These are phyloP conservation scores for Stephania cephalantha DNA, from an alignment of 164 flowering plant species.

Conservation along the genomic window DNA sequence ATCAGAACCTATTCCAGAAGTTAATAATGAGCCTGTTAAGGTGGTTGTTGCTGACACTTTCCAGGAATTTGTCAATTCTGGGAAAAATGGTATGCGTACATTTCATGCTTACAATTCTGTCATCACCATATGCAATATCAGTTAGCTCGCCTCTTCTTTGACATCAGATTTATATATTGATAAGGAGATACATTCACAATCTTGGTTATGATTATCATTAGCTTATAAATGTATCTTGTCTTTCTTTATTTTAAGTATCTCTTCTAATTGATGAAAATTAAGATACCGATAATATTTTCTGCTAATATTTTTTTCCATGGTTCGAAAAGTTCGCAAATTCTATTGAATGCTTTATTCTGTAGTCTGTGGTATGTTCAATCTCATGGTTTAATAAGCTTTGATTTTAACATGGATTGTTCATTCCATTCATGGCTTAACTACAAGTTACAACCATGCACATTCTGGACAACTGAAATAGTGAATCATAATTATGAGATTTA, in stretches of 20 bases:
- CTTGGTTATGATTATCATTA: neutral
- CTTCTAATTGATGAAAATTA: no score
- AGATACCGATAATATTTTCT: no score
- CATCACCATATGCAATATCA: neutral
- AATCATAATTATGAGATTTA: neutral
- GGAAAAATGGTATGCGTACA: slow-evolving; percentile 64
- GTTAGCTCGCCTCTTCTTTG: neutral
- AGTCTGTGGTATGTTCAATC: neutral
- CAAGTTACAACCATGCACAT: neutral
- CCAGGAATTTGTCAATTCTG: slow-evolving; percentile 75
- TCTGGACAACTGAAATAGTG: neutral
- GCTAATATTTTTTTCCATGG: no score
- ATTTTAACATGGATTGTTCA: neutral
- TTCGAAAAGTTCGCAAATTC: neutral
- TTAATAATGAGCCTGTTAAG: slow-evolving; percentile 86
- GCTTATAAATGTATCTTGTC: neutral
- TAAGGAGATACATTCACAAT: neutral
- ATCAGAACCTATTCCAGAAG: slow-evolving; percentile 87
- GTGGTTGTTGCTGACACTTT: slow-evolving; percentile 86
- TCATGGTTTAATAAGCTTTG: neutral
- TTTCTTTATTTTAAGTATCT: neutral
- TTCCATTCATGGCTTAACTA: neutral
- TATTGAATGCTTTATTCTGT: neutral
- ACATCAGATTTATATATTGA: neutral
- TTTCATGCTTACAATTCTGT: neutral